Evolutionary conservation across 2,329 filamentous ascomycete species (phyloP).

Genomic region (Dryadomyces sulphureus): DNA sequence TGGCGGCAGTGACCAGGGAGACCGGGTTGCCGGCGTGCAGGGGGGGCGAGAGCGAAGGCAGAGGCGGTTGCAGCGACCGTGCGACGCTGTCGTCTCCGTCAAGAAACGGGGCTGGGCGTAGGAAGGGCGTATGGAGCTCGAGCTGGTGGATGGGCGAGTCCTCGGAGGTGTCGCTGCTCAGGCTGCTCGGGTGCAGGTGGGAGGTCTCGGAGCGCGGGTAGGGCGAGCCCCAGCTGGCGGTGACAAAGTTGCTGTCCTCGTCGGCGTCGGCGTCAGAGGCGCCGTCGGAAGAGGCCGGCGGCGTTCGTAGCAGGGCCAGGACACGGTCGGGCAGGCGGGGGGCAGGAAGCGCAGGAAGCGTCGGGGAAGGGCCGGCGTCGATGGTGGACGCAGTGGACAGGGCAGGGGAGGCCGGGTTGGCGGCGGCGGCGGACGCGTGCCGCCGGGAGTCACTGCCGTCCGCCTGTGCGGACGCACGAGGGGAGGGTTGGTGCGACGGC

Average conservation of each 20-base stretch:
- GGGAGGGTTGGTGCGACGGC: constrained; percentile 33
- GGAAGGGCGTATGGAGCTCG: constrained; percentile 46
- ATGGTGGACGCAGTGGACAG: constrained; percentile 48
- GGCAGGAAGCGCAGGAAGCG: constrained; percentile 41
- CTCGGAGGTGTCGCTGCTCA: constrained; percentile 44
- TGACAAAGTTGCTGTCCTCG: constrained; percentile 37
- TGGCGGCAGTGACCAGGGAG: constrained; percentile 36
- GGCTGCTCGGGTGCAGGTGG: constrained; percentile 33
- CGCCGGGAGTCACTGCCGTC: constrained; percentile 24
- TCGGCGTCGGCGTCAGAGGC: constrained; percentile 6
- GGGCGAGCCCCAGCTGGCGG: constrained; percentile 83
- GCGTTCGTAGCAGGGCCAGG: constrained; percentile 39
- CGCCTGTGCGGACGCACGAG: constrained; percentile 49
- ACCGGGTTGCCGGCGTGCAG: constrained; percentile 7
- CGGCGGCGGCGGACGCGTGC: constrained; percentile 18
- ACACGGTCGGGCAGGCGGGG: constrained; percentile 43
- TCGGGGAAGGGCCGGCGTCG: constrained; percentile 41
- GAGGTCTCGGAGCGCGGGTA: constrained; percentile 53
- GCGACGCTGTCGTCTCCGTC: constrained; percentile 19
- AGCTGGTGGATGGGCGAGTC: constrained; percentile 47
- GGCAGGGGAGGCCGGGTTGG: constrained; percentile 36
- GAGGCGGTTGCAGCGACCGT: constrained; percentile 3
- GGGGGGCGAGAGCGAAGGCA: constrained; percentile 4
- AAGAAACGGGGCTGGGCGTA: constrained; percentile 38
- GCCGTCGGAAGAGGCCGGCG: constrained; percentile 17